These are phyloP conservation scores for Debaryomyces coudertii DNA, from an alignment of 1,139 yeast genomes.

Conservation along the genomic window DNA sequence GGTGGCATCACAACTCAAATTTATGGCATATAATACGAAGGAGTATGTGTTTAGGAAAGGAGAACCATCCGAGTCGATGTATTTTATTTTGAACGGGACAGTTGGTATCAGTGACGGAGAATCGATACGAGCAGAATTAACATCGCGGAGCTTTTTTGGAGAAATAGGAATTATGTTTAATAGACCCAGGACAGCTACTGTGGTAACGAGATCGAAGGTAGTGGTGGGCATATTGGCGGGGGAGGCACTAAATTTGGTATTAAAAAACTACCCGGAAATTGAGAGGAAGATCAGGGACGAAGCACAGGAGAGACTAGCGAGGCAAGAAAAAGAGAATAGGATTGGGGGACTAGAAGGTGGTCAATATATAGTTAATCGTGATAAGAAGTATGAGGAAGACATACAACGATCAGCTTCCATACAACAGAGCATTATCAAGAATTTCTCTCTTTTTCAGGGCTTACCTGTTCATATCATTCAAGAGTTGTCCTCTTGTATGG, in stretches of 20 bases:
- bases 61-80: conserved; percentile 77
- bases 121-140: conserved; percentile 67
- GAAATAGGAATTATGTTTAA: conserved; percentile 78
- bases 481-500: conserved; percentile 64
- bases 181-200: conserved; percentile 78
- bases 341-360: conserved; percentile 10
- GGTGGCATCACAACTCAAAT: conserved; percentile 58
- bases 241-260: conserved; percentile 60
- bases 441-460: conserved; percentile 59
- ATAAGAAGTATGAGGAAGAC: neutral
- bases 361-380: conserved; percentile 7
- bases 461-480: conserved; percentile 63
- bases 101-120: conserved; percentile 67
- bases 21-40: conserved; percentile 66
- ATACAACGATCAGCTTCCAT: conserved; percentile 54
- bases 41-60: conserved; percentile 71
- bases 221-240: conserved; percentile 69
- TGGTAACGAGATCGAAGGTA: conserved; percentile 69
- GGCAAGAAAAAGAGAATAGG: conserved; percentile 62
- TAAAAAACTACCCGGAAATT: conserved; percentile 63
- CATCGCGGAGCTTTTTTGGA: conserved; percentile 73
- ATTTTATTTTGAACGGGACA: conserved; percentile 75
- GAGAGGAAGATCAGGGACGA: conserved; percentile 75
- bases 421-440: conserved; percentile 55
- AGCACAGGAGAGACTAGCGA: conserved; percentile 74